Conservation (phyloP, 208 protist genomes). For the Wallacemonas sp. region DNA sequence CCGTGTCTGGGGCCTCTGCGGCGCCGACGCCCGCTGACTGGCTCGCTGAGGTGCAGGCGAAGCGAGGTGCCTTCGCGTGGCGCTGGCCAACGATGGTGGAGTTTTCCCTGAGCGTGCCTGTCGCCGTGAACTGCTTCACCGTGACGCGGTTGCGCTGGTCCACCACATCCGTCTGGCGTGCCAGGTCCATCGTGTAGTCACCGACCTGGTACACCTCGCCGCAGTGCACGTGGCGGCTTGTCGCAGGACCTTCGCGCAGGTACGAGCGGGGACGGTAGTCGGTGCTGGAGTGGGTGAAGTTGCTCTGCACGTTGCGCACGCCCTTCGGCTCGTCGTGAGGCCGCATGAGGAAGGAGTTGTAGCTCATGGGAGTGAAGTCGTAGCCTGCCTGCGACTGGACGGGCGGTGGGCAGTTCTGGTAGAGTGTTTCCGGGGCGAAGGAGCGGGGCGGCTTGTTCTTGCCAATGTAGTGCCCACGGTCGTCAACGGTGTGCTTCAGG, state of each 20-base stretch:
- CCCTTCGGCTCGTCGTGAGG: slow-evolving; percentile 56
- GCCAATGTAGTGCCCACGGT: slow-evolving; percentile 53
- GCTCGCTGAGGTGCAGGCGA: slow-evolving; percentile 28
- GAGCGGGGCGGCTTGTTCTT: slow-evolving; percentile 42
- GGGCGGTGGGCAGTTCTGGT: slow-evolving; percentile 74
- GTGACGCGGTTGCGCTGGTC: slow-evolving; percentile 71
- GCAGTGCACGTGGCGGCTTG: slow-evolving; percentile 83
- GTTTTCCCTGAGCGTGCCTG: slow-evolving; percentile 56
- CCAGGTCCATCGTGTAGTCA: slow-evolving; percentile 85
- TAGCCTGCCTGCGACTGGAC: slow-evolving; percentile 77
- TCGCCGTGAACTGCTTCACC: slow-evolving; percentile 49
- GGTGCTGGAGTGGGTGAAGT: slow-evolving; percentile 63
- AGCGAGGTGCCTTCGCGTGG: slow-evolving; percentile 52
- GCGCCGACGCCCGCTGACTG: neutral
- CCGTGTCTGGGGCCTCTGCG: neutral
- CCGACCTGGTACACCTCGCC: slow-evolving; percentile 84
- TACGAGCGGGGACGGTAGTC: slow-evolving; percentile 82
- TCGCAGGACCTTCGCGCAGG: slow-evolving; percentile 43
- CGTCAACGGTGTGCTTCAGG: slow-evolving; percentile 57
- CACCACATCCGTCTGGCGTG: slow-evolving; percentile 36
- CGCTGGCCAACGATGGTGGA: slow-evolving; percentile 68
- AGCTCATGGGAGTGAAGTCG: slow-evolving; percentile 84
- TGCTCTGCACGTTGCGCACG: slow-evolving; percentile 69
- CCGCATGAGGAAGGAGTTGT: slow-evolving; percentile 63
- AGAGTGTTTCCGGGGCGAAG: slow-evolving; percentile 77